phyloP scores from a whole-genome alignment of 306 rosid genomes.

The Trifolium fragiferum region DNA sequence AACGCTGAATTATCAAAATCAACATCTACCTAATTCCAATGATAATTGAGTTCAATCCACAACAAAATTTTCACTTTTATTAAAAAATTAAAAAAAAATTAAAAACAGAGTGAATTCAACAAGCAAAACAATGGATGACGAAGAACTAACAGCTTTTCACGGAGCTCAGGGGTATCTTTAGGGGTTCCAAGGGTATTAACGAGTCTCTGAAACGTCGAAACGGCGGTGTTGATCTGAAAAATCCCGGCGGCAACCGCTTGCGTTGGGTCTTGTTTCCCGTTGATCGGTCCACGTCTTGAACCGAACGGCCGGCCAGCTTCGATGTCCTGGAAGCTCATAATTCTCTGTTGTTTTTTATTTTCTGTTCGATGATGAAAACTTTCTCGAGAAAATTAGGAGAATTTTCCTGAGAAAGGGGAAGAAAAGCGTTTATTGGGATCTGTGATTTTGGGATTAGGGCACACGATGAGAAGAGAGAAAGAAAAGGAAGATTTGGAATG shows the following conservation, averaged over 20 bases:
- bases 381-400: conserved; percentile 52
- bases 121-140: not conserved
- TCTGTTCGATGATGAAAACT: conserved; percentile 42
- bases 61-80: not conserved
- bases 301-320: conserved; percentile 80
- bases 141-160: conserved; percentile 88
- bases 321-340: conserved; percentile 94
- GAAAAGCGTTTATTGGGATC: conserved; percentile 35
- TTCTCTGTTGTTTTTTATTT: conserved; percentile 4
- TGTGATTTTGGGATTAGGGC: conserved; percentile 37
- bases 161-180: conserved; percentile 92
- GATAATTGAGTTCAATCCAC: conserved; percentile 22
- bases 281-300: conserved; percentile 63
- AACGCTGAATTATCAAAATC: not conserved
- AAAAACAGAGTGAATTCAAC: not conserved
- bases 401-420: conserved; percentile 43
- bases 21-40: not conserved
- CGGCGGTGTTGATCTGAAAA: conserved; percentile 97
- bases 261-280: conserved; percentile 87
- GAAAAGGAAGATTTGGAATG: conserved; percentile 13
- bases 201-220: conserved; percentile 91
- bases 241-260: conserved; percentile 96
- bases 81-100: not conserved
- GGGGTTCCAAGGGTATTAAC: conserved; percentile 99
- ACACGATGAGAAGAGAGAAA: not conserved